Percentiles rank a stretch among this genome's conserved stretches.
phyloP scores from a whole-genome alignment of 2,329 filamentous ascomycete genomes.

The Sporothrix phasma region DNA sequence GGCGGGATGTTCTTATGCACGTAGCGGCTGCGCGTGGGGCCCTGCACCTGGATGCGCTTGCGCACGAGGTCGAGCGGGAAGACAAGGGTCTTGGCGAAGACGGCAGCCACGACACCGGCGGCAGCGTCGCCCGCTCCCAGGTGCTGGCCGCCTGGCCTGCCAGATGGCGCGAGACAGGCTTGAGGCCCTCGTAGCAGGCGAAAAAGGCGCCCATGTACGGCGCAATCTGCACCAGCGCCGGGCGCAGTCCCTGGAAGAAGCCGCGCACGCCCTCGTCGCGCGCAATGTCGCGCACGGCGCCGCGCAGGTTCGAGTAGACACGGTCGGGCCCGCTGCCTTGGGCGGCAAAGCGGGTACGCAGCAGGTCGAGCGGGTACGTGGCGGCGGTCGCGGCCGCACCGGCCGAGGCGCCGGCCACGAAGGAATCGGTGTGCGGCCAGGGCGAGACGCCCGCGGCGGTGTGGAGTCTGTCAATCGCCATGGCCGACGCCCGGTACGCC shows the following conservation, averaged over 20 bases:
- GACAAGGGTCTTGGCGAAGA: slow-evolving; percentile 77
- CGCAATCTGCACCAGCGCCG: slow-evolving; percentile 76
- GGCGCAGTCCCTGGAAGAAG: slow-evolving; percentile 80
- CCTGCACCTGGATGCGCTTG: slow-evolving; percentile 91
- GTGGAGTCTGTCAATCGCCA: slow-evolving; percentile 47
- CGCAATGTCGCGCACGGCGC: slow-evolving; percentile 62
- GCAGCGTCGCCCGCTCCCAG: slow-evolving; percentile 64
- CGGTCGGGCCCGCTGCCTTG: slow-evolving; percentile 61
- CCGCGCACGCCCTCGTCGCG: slow-evolving; percentile 64
- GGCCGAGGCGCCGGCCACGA: slow-evolving; percentile 72
- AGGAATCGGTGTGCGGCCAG: slow-evolving; percentile 62
- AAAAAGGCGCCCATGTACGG: slow-evolving; percentile 98
- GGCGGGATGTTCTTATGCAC: slow-evolving; percentile 81
- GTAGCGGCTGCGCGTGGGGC: slow-evolving; percentile 69
- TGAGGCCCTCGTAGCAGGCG: slow-evolving; percentile 68
- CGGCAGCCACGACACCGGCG: slow-evolving; percentile 68
- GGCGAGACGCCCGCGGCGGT: slow-evolving; percentile 33
- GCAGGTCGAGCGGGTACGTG: slow-evolving; percentile 88
- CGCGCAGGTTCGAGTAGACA: slow-evolving; percentile 64
- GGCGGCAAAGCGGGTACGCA: slow-evolving; percentile 92
- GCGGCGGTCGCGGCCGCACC: slow-evolving; percentile 71
- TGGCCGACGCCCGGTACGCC: slow-evolving; percentile 66
- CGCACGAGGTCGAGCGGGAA: slow-evolving; percentile 89
- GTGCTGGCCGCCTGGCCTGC: neutral
- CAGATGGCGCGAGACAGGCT: neutral